These are phyloP conservation scores for Pseudoscleropodium purum DNA, from an alignment of 225 moss, liverwort and hornwort species.

Conservation along the genomic window DNA sequence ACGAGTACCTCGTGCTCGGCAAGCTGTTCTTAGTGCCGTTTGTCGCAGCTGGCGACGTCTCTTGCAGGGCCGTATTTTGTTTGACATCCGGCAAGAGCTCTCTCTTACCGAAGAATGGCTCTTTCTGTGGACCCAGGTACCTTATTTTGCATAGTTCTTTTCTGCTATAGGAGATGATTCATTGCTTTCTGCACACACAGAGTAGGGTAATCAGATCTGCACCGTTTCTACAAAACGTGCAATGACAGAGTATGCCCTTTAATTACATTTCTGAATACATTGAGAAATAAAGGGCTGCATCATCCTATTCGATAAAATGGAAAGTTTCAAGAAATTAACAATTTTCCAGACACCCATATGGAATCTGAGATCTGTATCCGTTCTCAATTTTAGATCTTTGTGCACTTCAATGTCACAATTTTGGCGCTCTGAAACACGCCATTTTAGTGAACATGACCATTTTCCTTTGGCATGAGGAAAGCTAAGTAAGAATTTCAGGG, in stretches of 20 bases:
- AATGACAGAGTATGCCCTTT: neutral
- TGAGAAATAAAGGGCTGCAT: neutral
- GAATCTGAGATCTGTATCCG: neutral
- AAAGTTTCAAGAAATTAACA: neutral
- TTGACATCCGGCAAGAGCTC: slow-evolving; percentile 73
- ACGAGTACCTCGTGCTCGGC: slow-evolving; percentile 74
- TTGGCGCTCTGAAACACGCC: neutral
- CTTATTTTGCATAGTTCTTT: neutral
- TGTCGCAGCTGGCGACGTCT: slow-evolving; percentile 78
- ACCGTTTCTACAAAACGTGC: neutral
- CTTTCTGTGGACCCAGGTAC: slow-evolving; percentile 86
- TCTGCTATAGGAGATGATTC: neutral
- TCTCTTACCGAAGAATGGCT: slow-evolving; percentile 82
- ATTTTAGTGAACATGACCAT: no score
- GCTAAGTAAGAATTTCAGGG: neutral
- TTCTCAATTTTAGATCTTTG: neutral
- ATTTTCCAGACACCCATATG: neutral
- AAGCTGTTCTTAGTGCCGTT: slow-evolving; percentile 62
- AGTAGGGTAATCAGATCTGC: neutral
- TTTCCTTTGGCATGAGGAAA: neutral
- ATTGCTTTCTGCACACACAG: neutral
- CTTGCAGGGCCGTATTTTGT: slow-evolving; percentile 59
- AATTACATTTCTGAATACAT: neutral
- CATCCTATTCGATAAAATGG: neutral
- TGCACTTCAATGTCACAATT: neutral